Evolutionary conservation across 2,329 filamentous ascomycete genomes (phyloP).

Genomic region (Verticillium longisporum): DNA sequence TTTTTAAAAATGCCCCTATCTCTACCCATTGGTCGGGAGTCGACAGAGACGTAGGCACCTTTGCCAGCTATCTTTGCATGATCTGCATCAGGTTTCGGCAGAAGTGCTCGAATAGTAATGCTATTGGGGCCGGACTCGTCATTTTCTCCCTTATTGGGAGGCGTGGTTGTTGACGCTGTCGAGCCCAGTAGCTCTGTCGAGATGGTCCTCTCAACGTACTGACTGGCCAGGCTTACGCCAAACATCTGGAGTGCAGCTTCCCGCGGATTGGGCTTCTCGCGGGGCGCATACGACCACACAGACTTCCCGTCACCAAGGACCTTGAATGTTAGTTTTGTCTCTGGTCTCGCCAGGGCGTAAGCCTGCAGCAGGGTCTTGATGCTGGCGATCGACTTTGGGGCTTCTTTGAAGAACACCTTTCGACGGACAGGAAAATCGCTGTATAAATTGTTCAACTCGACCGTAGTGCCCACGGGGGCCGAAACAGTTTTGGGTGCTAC

Average conservation of each 20-base stretch:
- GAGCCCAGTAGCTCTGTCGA: not conserved
- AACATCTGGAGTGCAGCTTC: slow-evolving; percentile 58
- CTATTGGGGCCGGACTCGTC: not conserved
- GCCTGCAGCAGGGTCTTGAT: slow-evolving; percentile 55
- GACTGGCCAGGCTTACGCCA: slow-evolving; percentile 46
- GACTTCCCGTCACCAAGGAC: slow-evolving; percentile 46
- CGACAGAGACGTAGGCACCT: slow-evolving; percentile 60
- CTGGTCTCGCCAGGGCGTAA: slow-evolving; percentile 60
- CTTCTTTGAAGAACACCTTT: slow-evolving; percentile 50
- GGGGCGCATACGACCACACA: slow-evolving; percentile 57
- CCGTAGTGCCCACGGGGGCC: slow-evolving; percentile 62
- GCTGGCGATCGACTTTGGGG: slow-evolving; percentile 45
- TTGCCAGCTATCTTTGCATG: slow-evolving; percentile 30
- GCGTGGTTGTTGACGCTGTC: not conserved
- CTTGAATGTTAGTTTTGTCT: slow-evolving; percentile 54
- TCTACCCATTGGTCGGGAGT: slow-evolving; percentile 56
- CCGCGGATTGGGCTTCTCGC: slow-evolving; percentile 36
- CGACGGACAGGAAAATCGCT: slow-evolving; percentile 55
- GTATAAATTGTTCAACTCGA: slow-evolving; percentile 55
- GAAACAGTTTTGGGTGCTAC: slow-evolving; percentile 29
- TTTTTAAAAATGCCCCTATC: slow-evolving; percentile 52
- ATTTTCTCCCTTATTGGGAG: not conserved
- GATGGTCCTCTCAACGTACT: slow-evolving; percentile 39
- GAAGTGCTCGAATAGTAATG: slow-evolving; percentile 43
- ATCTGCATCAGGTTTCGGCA: slow-evolving; percentile 48